Percentiles rank a stretch among this genome's conserved stretches.
Conservation (phyloP, 371 early-diverging fungal species). For the Entomophthora muscae region DNA sequence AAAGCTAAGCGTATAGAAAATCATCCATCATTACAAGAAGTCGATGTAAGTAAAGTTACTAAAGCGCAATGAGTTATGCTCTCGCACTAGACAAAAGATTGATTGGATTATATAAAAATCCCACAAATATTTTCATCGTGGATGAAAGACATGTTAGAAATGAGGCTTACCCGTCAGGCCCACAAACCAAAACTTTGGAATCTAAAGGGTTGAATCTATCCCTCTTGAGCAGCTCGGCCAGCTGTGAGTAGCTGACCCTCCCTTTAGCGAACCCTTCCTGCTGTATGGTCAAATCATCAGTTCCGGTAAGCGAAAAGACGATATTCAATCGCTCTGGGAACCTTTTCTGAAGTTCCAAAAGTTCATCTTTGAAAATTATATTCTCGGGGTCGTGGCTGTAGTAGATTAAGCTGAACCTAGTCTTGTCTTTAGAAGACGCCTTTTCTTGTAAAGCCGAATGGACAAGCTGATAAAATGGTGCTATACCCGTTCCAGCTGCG, state of each 20-base stretch:
- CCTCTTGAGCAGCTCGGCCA: not conserved
- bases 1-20: too few relatives aligned
- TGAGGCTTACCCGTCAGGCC: constrained; percentile 17
- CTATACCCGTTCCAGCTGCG: not conserved
- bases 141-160: not conserved
- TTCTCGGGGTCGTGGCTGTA: not conserved
- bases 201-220: not conserved
- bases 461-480: not conserved
- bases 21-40: too few relatives aligned
- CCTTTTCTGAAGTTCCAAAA: not conserved
- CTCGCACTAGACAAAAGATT: too few relatives aligned
- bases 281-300: not conserved
- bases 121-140: too few relatives aligned
- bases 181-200: not conserved
- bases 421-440: not conserved
- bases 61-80: too few relatives aligned
- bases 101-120: too few relatives aligned
- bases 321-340: not conserved
- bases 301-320: not conserved
- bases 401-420: not conserved
- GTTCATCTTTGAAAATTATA: not conserved
- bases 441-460: not conserved
- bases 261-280: not conserved
- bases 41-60: too few relatives aligned
- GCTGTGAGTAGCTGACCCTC: not conserved